Conservation (phyloP, 192 early-diverging fungal genomes). For the Pilaira anomala region DNA sequence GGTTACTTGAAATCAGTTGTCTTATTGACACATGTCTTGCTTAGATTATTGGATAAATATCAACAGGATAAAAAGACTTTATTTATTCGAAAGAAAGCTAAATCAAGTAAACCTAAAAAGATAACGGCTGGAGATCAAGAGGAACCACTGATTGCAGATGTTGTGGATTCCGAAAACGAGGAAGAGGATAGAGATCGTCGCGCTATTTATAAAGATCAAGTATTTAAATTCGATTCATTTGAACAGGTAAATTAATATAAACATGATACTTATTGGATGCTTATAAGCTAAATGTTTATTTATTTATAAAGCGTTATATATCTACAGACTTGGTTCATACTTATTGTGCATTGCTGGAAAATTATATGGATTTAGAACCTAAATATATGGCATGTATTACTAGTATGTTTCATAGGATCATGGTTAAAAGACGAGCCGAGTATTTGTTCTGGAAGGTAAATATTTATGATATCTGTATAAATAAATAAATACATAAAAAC, state of each 20-base stretch:
- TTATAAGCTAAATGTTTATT: not conserved
- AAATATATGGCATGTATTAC: slow-evolving; percentile 52
- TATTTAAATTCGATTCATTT: slow-evolving; percentile 50
- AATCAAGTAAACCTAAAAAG: slow-evolving; percentile 16
- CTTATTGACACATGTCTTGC: slow-evolving; percentile 53
- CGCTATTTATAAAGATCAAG: slow-evolving; percentile 41
- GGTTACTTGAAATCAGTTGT: slow-evolving; percentile 53
- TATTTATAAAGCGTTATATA: slow-evolving; percentile 49
- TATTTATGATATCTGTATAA: not conserved
- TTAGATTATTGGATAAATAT: slow-evolving; percentile 62
- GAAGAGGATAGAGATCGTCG: slow-evolving; percentile 35
- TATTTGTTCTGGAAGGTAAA: slow-evolving; percentile 58
- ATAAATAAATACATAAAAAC: not conserved
- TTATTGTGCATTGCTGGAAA: slow-evolving; percentile 54
- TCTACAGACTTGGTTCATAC: slow-evolving; percentile 47
- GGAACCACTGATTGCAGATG: slow-evolving; percentile 12
- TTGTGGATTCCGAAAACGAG: slow-evolving; percentile 15
- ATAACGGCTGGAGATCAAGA: slow-evolving; percentile 5
- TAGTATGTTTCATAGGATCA: slow-evolving; percentile 64
- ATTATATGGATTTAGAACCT: slow-evolving; percentile 49
- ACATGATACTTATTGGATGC: not conserved
- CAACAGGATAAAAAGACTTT: slow-evolving; percentile 49
- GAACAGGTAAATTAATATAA: slow-evolving; percentile 34
- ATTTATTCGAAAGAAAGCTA: slow-evolving; percentile 44
- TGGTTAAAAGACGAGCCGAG: slow-evolving; percentile 52